phyloP scores from a whole-genome alignment of 2,329 filamentous ascomycete species.

The Penicillium sclerotiorum region DNA sequence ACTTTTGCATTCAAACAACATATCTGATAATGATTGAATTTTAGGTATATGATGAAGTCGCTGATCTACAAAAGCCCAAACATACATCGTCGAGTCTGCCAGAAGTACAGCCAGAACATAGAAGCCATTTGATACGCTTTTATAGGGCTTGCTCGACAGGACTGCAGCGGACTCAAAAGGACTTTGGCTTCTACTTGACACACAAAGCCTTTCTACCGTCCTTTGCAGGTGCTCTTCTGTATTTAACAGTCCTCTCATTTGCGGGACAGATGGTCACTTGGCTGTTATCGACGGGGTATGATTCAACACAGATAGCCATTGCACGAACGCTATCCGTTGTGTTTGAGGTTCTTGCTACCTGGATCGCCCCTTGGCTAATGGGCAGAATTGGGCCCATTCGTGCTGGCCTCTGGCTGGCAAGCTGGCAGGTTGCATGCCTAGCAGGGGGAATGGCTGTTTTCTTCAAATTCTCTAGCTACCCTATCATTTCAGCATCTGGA shows the following conservation, averaged over 20 bases:
- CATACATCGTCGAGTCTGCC: not conserved
- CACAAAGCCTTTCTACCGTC: slow-evolving; percentile 41
- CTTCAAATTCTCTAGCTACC: slow-evolving; percentile 28
- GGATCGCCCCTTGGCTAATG: slow-evolving; percentile 50
- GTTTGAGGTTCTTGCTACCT: slow-evolving; percentile 53
- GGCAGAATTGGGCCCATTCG: slow-evolving; percentile 52
- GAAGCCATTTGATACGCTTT: not conserved
- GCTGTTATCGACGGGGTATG: slow-evolving; percentile 48
- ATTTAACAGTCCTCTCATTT: slow-evolving; percentile 56
- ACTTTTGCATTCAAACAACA: no score
- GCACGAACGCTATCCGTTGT: slow-evolving; percentile 43
- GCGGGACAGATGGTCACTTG: slow-evolving; percentile 57
- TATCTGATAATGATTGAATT: no score
- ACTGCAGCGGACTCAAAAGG: not conserved
- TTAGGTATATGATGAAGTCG: slow-evolving; percentile 22
- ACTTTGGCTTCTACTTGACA: slow-evolving; percentile 10
- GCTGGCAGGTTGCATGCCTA: slow-evolving; percentile 61
- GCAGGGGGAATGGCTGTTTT: slow-evolving; percentile 46
- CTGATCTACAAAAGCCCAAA: slow-evolving; percentile 5
- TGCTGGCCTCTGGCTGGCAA: slow-evolving; percentile 66
- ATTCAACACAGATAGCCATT: slow-evolving; percentile 10
- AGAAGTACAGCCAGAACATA: not conserved
- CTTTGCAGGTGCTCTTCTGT: slow-evolving; percentile 49
- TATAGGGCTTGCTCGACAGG: not conserved
- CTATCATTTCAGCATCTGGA: slow-evolving; percentile 41